phyloP scores from a whole-genome alignment of 1,284 basidiomycete species.

The Marasmius oreades region DNA sequence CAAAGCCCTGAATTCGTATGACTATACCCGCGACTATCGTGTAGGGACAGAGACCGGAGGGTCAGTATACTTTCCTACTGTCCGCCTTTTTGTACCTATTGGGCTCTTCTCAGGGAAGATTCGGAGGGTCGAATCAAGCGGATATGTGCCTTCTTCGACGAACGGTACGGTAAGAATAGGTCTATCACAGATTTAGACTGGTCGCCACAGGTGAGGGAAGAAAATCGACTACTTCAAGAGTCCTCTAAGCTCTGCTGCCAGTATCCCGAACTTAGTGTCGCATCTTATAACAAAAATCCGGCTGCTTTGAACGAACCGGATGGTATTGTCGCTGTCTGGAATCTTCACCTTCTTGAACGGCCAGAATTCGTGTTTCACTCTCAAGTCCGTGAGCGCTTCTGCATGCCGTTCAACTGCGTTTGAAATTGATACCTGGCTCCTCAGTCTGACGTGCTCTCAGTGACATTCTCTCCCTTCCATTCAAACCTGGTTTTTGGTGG shows the following conservation, averaged over 20 bases:
- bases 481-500: slow-evolving; percentile 97
- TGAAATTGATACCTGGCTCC: slow-evolving; percentile 15
- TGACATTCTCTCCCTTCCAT: slow-evolving; percentile 96
- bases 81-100: slow-evolving; percentile 11
- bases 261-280: slow-evolving; percentile 94
- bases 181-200: slow-evolving; percentile 97
- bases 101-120: slow-evolving; percentile 84
- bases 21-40: slow-evolving; percentile 95
- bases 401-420: neutral
- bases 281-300: slow-evolving; percentile 96
- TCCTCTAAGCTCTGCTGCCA: slow-evolving; percentile 27
- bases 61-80: slow-evolving; percentile 21
- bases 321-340: slow-evolving; percentile 97
- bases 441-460: slow-evolving; percentile 95
- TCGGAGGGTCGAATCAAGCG: slow-evolving; percentile 87
- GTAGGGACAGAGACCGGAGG: slow-evolving; percentile 74
- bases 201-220: slow-evolving; percentile 79
- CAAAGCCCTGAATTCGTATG: slow-evolving; percentile 96
- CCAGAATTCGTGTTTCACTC: slow-evolving; percentile 99
- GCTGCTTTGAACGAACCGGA: slow-evolving; percentile 91
- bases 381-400: slow-evolving; percentile 53
- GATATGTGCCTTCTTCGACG: slow-evolving; percentile 86
- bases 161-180: slow-evolving; percentile 84
- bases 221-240: slow-evolving; percentile 5
- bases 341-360: slow-evolving; percentile 88